These are phyloP conservation scores for Selaginella moellendorffii DNA, from an alignment of 75 land plant genomes.

Conservation along the genomic window DNA sequence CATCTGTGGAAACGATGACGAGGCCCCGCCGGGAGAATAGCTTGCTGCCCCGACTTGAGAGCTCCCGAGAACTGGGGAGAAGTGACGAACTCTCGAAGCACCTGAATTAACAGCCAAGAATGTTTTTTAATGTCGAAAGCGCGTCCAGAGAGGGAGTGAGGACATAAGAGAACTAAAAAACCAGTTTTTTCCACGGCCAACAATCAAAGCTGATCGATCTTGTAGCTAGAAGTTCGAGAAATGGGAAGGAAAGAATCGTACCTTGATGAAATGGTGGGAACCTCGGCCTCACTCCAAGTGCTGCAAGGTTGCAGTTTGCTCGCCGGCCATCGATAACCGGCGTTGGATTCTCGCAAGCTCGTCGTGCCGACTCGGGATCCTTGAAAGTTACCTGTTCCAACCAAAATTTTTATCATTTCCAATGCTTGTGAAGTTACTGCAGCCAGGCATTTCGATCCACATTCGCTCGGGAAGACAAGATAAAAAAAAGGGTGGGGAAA, in stretches of 20 bases:
- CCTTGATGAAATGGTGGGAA: not conserved
- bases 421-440: not conserved
- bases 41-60: not conserved
- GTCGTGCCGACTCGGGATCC: constrained; percentile 61
- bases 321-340: constrained; percentile 69
- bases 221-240: too few relatives aligned
- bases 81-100: not conserved
- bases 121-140: too few relatives aligned
- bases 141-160: too few relatives aligned
- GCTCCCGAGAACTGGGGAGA: not conserved
- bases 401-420: not conserved
- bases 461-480: not conserved
- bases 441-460: not conserved
- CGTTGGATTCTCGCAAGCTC: constrained; percentile 50
- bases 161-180: too few relatives aligned
- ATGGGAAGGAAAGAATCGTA: too few relatives aligned
- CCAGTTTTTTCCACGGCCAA: too few relatives aligned
- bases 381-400: constrained; percentile 51
- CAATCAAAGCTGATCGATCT: too few relatives aligned
- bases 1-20: not conserved
- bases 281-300: constrained; percentile 24
- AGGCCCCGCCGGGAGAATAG: not conserved
- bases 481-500: not conserved
- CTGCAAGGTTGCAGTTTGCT: constrained; percentile 73
- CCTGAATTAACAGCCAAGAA: too few relatives aligned